phyloP scores from a whole-genome alignment of 352 stramenopile species.

The Phytophthora rubi region DNA sequence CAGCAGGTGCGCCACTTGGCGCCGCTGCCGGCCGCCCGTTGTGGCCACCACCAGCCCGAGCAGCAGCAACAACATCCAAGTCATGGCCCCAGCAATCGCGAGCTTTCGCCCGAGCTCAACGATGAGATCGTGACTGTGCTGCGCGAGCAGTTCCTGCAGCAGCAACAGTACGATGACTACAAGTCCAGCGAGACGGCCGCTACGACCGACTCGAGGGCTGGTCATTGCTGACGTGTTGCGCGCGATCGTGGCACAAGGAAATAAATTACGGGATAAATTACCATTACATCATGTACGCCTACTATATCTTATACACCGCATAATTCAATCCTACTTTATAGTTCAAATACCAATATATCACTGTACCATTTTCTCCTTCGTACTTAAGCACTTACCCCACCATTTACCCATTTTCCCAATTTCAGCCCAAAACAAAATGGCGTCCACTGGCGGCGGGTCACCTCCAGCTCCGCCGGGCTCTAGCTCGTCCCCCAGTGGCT shows the following conservation, averaged over 20 bases:
- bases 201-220: constrained; percentile 42
- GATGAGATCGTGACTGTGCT: constrained; percentile 55
- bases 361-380: too few species aligned
- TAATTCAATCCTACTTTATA: too few species aligned
- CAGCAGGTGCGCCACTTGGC: constrained; percentile 43
- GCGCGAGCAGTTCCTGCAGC: constrained; percentile 59
- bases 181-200: constrained; percentile 21
- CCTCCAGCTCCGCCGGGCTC: constrained; percentile 21
- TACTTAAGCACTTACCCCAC: too few species aligned
- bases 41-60: not conserved
- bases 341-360: too few species aligned
- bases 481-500: constrained; percentile 4
- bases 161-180: constrained; percentile 40
- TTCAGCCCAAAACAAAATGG: not conserved
- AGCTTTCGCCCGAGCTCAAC: constrained; percentile 60
- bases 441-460: constrained; percentile 17
- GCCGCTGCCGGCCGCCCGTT: not conserved
- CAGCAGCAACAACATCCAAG: constrained; percentile 14
- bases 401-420: not conserved
- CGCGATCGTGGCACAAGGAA: constrained; percentile 38
- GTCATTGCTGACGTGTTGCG: constrained; percentile 73
- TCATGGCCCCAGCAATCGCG: constrained; percentile 5
- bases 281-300: too few species aligned
- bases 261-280: too few species aligned
- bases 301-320: too few species aligned